Evolutionary conservation across 1,284 basidiomycete genomes (phyloP).

Genomic region (Malassezia sp.): DNA sequence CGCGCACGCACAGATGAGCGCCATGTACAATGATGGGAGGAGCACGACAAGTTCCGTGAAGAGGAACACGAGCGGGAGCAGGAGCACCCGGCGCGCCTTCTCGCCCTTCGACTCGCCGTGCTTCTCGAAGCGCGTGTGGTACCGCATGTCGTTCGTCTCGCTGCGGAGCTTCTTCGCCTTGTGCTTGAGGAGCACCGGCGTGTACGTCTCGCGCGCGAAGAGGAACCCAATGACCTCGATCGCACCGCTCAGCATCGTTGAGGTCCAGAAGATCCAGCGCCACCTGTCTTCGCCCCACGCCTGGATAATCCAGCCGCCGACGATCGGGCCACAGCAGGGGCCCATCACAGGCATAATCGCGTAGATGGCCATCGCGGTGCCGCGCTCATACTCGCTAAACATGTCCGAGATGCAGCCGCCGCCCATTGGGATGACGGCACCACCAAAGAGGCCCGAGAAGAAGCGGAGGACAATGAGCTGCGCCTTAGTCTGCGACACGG

Average conservation of each 20-base stretch:
- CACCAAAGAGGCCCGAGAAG: conserved; percentile 39
- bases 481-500: conserved; percentile 18
- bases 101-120: conserved; percentile 39
- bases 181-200: conserved; percentile 54
- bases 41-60: conserved; percentile 51
- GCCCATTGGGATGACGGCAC: conserved; percentile 37
- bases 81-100: conserved; percentile 44
- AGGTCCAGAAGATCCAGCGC: conserved; percentile 17
- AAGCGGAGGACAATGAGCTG: conserved; percentile 27
- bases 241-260: conserved; percentile 17
- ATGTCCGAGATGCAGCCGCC: conserved; percentile 63
- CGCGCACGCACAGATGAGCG: conserved; percentile 19
- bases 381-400: conserved; percentile 54
- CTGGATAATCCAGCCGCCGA: conserved; percentile 16
- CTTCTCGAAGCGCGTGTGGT: conserved; percentile 26
- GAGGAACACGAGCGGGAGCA: conserved; percentile 52
- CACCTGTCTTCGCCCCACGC: conserved; percentile 12
- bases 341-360: conserved; percentile 52
- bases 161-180: conserved; percentile 18
- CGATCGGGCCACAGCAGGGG: conserved; percentile 15
- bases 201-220: conserved; percentile 58
- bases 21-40: conserved; percentile 51
- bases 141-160: conserved; percentile 32
- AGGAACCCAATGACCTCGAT: conserved; percentile 52
- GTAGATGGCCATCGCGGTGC: conserved; percentile 43